Evolutionary conservation across 441 rosid genomes (phyloP).

Genomic region (Viola pubescens): DNA sequence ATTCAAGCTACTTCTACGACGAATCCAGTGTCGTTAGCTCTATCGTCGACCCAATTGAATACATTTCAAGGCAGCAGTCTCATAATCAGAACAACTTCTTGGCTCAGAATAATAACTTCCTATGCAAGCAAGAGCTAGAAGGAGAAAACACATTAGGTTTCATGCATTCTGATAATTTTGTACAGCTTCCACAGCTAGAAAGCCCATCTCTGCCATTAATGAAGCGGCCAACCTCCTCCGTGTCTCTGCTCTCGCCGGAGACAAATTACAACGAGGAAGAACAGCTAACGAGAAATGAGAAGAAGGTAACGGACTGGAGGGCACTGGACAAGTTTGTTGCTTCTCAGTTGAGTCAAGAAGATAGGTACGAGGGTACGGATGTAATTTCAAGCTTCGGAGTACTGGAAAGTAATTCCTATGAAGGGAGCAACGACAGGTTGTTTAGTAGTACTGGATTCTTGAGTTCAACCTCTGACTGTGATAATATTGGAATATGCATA

Average conservation of each 20-base stretch:
- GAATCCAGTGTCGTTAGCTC: constrained; percentile 43
- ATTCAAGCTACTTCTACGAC: constrained; percentile 53
- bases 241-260: constrained; percentile 29
- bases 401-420: constrained; percentile 43
- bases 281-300: constrained; percentile 13
- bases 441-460: constrained; percentile 33
- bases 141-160: constrained; percentile 28
- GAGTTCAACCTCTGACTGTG: constrained; percentile 44
- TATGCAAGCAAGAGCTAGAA: constrained; percentile 59
- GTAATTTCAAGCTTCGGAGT: constrained; percentile 27
- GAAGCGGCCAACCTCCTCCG: constrained; percentile 41
- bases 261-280: constrained; percentile 25
- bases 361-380: constrained; percentile 24
- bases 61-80: constrained; percentile 37
- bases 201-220: constrained; percentile 55
- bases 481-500: constrained; percentile 48
- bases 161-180: constrained; percentile 33
- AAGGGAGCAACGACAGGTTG: constrained; percentile 26
- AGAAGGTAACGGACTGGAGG: constrained; percentile 81
- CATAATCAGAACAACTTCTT: constrained; percentile 18
- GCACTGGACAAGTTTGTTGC: constrained; percentile 89
- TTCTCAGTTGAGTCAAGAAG: constrained; percentile 74
- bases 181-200: constrained; percentile 66
- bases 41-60: constrained; percentile 41
- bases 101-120: constrained; percentile 25